These are phyloP conservation scores for Suhomyces canberraensis DNA, from an alignment of 805 yeast species.

Conservation along the genomic window DNA sequence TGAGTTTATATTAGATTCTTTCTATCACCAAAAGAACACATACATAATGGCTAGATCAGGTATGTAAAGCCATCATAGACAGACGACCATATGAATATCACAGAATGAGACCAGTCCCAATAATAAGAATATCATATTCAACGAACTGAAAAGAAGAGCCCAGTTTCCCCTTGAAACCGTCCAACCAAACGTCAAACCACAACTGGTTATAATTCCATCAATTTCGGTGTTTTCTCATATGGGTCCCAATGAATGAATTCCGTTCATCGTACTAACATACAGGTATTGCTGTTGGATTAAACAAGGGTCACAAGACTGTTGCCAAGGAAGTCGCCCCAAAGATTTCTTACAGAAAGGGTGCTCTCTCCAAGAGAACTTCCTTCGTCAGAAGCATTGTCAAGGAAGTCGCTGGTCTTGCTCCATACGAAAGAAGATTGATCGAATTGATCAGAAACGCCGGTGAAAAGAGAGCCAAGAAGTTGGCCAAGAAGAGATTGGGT, in stretches of 20 bases:
- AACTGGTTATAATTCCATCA: no score
- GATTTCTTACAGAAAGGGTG: constrained; percentile 95
- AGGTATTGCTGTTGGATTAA: constrained; percentile 97
- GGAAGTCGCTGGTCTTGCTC: constrained; percentile 98
- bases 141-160: no score
- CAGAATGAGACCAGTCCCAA: background rate
- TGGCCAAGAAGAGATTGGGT: constrained; percentile 99
- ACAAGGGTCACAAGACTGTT: constrained; percentile 98
- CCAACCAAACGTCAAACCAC: no score
- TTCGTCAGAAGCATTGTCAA: constrained; percentile 94
- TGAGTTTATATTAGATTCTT: constrained; percentile 5
- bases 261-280: constrained; percentile 14
- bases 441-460: constrained; percentile 99
- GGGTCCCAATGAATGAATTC: no score
- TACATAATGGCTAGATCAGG: constrained; percentile 61
- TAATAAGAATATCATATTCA: no score
- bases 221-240: no score
- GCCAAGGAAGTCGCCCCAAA: constrained; percentile 67
- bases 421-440: constrained; percentile 99
- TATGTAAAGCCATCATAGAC: constrained; percentile 34
- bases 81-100: background rate
- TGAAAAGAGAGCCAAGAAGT: constrained; percentile 99
- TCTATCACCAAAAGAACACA: constrained; percentile 4
- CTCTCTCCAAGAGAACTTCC: constrained; percentile 88
- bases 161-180: no score